Conservation (phyloP, 768 basidiomycete genomes). For the Boletus vinaceobasis region DNA sequence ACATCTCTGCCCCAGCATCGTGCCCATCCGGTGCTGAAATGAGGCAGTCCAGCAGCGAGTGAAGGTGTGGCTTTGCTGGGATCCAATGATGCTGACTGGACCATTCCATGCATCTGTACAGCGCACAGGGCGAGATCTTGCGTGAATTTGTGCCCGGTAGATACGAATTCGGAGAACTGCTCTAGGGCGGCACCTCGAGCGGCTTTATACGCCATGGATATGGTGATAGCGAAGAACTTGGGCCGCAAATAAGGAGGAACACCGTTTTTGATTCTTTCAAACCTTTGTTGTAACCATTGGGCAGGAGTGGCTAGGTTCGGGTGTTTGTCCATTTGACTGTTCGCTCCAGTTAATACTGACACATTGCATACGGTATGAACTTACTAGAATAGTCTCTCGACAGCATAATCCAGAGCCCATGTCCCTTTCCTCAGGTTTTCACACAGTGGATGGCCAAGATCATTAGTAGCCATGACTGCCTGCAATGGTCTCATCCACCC, state of each 20-base stretch:
- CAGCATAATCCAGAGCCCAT: constrained; percentile 92
- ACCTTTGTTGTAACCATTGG: constrained; percentile 84
- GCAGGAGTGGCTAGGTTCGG: constrained; percentile 70
- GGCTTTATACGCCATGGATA: constrained; percentile 91
- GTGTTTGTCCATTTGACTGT: constrained; percentile 56
- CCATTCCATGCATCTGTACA: constrained; percentile 87
- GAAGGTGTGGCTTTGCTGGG: constrained; percentile 68
- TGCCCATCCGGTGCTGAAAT: constrained; percentile 92
- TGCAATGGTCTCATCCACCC: constrained; percentile 94
- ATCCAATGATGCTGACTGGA: constrained; percentile 87
- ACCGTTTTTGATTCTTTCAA: constrained; percentile 69
- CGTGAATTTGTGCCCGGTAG: constrained; percentile 82
- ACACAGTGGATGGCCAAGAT: constrained; percentile 90
- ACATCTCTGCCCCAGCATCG: constrained; percentile 96
- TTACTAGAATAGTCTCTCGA: constrained; percentile 64
- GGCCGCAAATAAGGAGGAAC: constrained; percentile 89
- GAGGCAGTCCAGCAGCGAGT: constrained; percentile 92
- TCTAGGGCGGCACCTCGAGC: constrained; percentile 80
- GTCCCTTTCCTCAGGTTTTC: constrained; percentile 80
- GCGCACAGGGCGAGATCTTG: constrained; percentile 85
- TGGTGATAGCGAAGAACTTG: constrained; percentile 91
- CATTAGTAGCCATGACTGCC: constrained; percentile 84
- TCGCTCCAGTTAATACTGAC: constrained; percentile 10
- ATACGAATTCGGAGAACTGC: constrained; percentile 84
- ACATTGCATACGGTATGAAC: constrained; percentile 29